Base-by-base conservation (phyloP, 768 basidiomycete genomes). In the Mrakia blollopis region DNA sequence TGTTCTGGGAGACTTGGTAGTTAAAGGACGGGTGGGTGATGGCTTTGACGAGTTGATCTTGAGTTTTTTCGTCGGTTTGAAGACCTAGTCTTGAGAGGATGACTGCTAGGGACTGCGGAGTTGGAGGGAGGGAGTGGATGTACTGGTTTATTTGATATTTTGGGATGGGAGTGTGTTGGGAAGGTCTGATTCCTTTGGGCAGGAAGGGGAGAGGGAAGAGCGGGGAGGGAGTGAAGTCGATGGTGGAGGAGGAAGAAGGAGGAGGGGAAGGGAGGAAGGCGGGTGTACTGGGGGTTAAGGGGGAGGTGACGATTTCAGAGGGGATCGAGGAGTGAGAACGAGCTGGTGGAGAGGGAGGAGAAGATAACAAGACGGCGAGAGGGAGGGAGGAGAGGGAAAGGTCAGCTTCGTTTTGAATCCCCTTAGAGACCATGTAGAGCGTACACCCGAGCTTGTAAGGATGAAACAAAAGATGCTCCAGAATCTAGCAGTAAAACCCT, bases 21-120 rank as follows among this genome's bases (percentile, higher is more conserved):
- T n/a, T n/a, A n/a, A n/a, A n/a, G 18, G 75, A 70, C 21, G 68
- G 75, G 41, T 76, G 75, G 30, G 75, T 76, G 44, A 76, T 18
- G 28, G 57, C 67, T 23, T 71, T 54, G 30, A 76, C 41, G 57
- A 76, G 39, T n/a, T n/a, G n/a, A n/a, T n/a, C n/a, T n/a, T n/a
- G 50, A 52, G n/a, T 6, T 13, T n/a, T 41, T 2, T 62, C 30
- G 32, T 57, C 50, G 6, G 3, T n/a, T 28, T 60, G 32, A 23
- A 72, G 71, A 28, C 39, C 35, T 32, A 72, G 71, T n/a, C 71
- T 30, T 10, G 23, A 13, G 52, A 30, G 52, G 50, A 72, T 72
- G 71, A 37, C 35, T 32, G 30, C 4, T 0, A 72, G 71, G 30
- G 71, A 28, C 25, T 50, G 35, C 6, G 71, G 50, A 3, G 71